Evolutionary conservation across 139 green algal species (phyloP), one percentile per base, ranked within the genome.

Genomic region (Chlorella ohadii): DNA sequence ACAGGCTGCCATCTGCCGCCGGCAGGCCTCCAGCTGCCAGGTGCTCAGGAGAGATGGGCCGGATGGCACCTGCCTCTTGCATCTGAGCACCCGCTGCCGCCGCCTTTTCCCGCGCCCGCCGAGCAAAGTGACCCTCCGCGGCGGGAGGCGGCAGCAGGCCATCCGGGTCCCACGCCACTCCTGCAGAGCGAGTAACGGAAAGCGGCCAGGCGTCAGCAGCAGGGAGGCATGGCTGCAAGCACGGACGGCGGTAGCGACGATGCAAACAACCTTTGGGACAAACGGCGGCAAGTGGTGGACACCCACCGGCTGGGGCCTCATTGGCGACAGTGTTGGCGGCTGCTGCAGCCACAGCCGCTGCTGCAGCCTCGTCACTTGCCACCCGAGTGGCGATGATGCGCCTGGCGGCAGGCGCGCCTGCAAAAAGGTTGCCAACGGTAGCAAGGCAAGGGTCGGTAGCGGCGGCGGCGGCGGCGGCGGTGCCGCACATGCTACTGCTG

Each of bases 161-260:
- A 39, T 91, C 87, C 19, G 87, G 87, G 73, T 91, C 87, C 87
- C 63, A 33, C 4, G 28, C 27, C 63, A 68, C 12, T 13, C 27
- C 63, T 36, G 25, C 59, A 66, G 33, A 2, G 2, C 22, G 23
- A 6, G 59, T 11, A 2, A 31, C n/a, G n/a, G n/a, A n/a, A 66
- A 3, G 22, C 20, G 28, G 63, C 27, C 15, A 68, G 28, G 19
- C 28, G 28, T n/a, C 63, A 38, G 3, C 4, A n/a, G 63, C 63
- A 68, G 19, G n/a, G n/a, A 20, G n/a, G 1, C 28, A 38, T n/a
- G 63, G 28, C 19, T 68, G 63, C 63, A n/a, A 68, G 63, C 63
- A 68, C 6, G 44, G 44, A 51, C 44, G 9, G 44, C 44, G 9
- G 7, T n/a, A n/a, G n/a, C n/a, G n/a, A n/a, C n/a, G n/a, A n/a